Percentiles rank a stretch among this genome's conserved stretches.
Evolutionary conservation across 495 filamentous ascomycete genomes (phyloP).

Genomic region (Aspergillus sclerotiicarbonarius): DNA sequence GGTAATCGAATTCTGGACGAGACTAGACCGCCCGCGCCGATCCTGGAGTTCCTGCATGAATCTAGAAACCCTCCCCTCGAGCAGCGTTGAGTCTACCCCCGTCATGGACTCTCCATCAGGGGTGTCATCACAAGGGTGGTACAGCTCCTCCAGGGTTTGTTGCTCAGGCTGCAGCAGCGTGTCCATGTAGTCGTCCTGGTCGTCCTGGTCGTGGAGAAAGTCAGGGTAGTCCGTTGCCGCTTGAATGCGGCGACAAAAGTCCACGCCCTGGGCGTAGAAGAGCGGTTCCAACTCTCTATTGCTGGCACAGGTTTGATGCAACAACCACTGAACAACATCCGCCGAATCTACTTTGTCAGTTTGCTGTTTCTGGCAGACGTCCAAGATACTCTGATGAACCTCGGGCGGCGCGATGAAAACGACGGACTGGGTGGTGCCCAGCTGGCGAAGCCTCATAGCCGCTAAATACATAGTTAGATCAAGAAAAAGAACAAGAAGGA

Average conservation of each 20-base stretch:
- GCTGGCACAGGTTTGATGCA: slow-evolving; percentile 57
- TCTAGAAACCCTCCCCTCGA: slow-evolving; percentile 16
- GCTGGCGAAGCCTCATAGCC: slow-evolving; percentile 63
- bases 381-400: slow-evolving; percentile 52
- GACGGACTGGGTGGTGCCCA: slow-evolving; percentile 53
- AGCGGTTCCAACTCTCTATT: slow-evolving; percentile 55
- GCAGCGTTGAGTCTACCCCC: neutral
- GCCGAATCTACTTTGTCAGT: slow-evolving; percentile 32
- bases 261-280: slow-evolving; percentile 55
- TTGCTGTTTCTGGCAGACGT: slow-evolving; percentile 14
- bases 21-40: neutral
- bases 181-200: slow-evolving; percentile 35
- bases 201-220: slow-evolving; percentile 26
- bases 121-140: slow-evolving; percentile 28
- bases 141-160: slow-evolving; percentile 47
- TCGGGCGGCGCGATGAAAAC: slow-evolving; percentile 63
- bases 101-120: neutral
- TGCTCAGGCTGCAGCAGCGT: slow-evolving; percentile 40
- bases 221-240: slow-evolving; percentile 24
- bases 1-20: slow-evolving; percentile 1
- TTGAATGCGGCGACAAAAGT: slow-evolving; percentile 47
- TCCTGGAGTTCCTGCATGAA: slow-evolving; percentile 29
- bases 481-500: slow-evolving; percentile 17
- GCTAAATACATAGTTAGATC: slow-evolving; percentile 34
- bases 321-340: slow-evolving; percentile 58